Conservation (phyloP, 2,329 filamentous ascomycete species). For the Knufia petricola region DNA sequence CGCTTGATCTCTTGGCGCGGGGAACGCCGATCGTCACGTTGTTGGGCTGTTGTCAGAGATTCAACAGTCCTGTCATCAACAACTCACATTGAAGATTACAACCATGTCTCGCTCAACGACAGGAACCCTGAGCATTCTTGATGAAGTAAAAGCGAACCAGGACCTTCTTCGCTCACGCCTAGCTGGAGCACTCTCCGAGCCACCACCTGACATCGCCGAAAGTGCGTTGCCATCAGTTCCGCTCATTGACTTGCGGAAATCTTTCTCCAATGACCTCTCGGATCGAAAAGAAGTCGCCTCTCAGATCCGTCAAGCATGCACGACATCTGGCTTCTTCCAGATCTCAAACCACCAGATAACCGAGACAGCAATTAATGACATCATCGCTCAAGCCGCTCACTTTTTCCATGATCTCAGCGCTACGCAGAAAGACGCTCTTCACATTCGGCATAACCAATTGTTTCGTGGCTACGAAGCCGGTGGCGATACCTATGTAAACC, state of each 20-base stretch:
- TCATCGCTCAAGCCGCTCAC: constrained; percentile 34
- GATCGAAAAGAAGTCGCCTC: constrained; percentile 22
- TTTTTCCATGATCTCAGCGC: constrained; percentile 35
- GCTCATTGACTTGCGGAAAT: constrained; percentile 21
- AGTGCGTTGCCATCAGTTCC: constrained; percentile 18
- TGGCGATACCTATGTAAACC: constrained; percentile 19
- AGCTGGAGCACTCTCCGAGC: constrained; percentile 14
- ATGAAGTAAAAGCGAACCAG: constrained; percentile 19
- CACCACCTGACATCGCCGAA: constrained; percentile 10
- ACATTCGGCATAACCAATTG: constrained; percentile 10
- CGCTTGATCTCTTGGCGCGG: background rate
- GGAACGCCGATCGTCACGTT: background rate
- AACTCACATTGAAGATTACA: too few relatives aligned
- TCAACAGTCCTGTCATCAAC: background rate
- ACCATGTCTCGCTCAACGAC: constrained; percentile 4
- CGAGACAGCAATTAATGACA: constrained; percentile 30
- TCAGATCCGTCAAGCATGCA: constrained; percentile 36
- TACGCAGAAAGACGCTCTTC: constrained; percentile 13
- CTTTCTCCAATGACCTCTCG: constrained; percentile 11
- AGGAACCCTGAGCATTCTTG: constrained; percentile 12
- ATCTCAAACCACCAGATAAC: constrained; percentile 43
- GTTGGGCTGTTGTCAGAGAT: background rate
- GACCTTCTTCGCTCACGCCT: constrained; percentile 16
- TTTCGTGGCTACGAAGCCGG: constrained; percentile 22
- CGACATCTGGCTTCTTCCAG: constrained; percentile 46